Conservation (phyloP, 306 rosid species). For the Acacia acuminata region DNA sequence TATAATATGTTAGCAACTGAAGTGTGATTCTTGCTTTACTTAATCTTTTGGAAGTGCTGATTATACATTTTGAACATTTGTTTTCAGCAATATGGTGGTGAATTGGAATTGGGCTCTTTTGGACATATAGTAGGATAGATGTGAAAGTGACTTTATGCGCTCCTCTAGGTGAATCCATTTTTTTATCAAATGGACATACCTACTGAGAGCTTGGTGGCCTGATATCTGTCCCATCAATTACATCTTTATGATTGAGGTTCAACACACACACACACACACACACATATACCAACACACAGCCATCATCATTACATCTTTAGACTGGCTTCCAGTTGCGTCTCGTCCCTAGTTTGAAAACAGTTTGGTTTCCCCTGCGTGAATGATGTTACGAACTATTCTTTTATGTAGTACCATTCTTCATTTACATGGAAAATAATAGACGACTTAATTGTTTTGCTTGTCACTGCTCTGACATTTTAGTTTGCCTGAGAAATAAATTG, state of each 20-base stretch:
- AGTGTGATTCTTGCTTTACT: not conserved
- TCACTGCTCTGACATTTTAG: not conserved
- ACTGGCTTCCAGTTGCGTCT: not conserved
- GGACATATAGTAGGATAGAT: not conserved
- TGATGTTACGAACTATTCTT: not conserved
- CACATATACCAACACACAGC: too few species aligned
- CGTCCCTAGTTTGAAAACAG: not conserved
- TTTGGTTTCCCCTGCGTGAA: not conserved
- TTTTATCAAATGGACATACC: not conserved
- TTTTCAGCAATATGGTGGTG: not conserved
- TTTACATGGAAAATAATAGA: not conserved
- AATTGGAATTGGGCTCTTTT: not conserved
- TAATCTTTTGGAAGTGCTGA: not conserved
- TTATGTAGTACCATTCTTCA: not conserved
- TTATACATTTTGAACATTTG: not conserved
- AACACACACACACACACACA: not conserved
- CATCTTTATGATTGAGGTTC: not conserved
- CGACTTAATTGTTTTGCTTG: not conserved
- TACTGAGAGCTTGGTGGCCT: not conserved
- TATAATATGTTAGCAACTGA: not conserved
- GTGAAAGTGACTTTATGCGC: not conserved
- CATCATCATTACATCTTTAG: not conserved
- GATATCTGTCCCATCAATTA: not conserved
- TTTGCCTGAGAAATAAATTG: not conserved
- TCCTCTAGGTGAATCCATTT: not conserved